Evolutionary conservation across 2,329 filamentous ascomycete species (phyloP), one percentile per base, ranked within the genome.

Genomic region (Trichoderma koningiopsis): DNA sequence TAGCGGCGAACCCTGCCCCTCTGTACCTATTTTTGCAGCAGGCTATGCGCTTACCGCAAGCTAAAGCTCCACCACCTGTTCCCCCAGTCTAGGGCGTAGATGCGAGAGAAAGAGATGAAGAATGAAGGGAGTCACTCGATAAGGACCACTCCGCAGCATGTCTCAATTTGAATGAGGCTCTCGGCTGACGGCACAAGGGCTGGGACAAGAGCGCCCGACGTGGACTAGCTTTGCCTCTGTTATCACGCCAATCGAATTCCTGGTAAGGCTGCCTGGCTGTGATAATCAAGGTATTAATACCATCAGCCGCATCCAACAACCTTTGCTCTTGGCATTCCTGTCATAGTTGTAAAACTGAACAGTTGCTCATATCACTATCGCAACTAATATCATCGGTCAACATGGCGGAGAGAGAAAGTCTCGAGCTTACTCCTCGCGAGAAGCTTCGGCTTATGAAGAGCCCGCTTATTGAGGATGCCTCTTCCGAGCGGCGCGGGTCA

Each of bases 361-460:
- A 35, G 37, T 40, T 49, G 13, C 5, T 58, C 16, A 13, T 35
- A 35, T 35, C 4, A 35, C 40, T 24, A 27, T 19, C 19, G 2
- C 16, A n/a, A 31, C 29, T 29, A 10, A 6, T 49, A 24, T 33
- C 35, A 55, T 27, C 33, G 22, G 13, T 8, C 53, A 66, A 66
- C n/a, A 66, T 66, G 63, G n/a, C 37, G n/a, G 63, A 49, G n/a
- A 57, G 47, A 22, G 53, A 66, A 33, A 49, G 63, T 22, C 63
- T 49, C n/a, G 63, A 68, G 55, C 61, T 55, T 33, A 64, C 61
- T 29, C 19, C 47, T 56, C 71, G 66, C 19, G 72, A 75, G 64
- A 79, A 77, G 71, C 76, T 79, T 10, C 73, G 74, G 58, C 72
- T 79, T 29, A 71, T 79, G 70, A 78, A 77, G 68, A 79, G 76